A percentile compares a stretch with the other conserved stretches of the same genome.
These are phyloP conservation scores for Phytophthora europaea DNA, from an alignment of 352 stramenopile genomes.

Conservation along the genomic window DNA sequence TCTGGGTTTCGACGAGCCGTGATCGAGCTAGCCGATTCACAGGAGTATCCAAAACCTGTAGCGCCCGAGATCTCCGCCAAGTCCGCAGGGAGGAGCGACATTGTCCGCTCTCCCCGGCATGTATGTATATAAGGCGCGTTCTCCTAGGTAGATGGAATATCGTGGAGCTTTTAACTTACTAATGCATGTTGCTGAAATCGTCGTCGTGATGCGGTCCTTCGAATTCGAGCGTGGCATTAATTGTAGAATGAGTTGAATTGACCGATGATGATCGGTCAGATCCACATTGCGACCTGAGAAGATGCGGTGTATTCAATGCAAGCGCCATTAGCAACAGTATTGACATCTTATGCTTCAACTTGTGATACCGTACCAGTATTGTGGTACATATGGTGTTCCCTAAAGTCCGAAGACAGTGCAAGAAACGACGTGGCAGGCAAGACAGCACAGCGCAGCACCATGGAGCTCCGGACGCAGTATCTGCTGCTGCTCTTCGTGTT, in stretches of 20 bases:
- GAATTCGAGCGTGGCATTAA: too few species aligned
- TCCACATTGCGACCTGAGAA: too few species aligned
- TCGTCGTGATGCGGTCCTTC: background rate
- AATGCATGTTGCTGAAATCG: slow-evolving; percentile 35
- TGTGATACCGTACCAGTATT: background rate
- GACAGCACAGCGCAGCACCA: slow-evolving; percentile 7
- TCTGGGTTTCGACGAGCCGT: slow-evolving; percentile 55
- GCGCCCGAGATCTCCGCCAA: slow-evolving; percentile 28
- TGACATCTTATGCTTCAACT: background rate
- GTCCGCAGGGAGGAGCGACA: background rate
- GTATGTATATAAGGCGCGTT: slow-evolving; percentile 46
- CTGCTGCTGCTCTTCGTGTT: slow-evolving; percentile 81
- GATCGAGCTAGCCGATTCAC: slow-evolving; percentile 26
- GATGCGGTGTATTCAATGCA: too few species aligned
- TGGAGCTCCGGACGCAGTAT: slow-evolving; percentile 69
- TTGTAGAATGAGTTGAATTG: too few species aligned
- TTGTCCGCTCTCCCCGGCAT: slow-evolving; percentile 6
- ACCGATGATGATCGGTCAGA: too few species aligned
- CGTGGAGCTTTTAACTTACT: slow-evolving; percentile 40
- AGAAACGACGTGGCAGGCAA: slow-evolving; percentile 37
- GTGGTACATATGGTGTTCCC: background rate
- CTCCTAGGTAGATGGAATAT: slow-evolving; percentile 36
- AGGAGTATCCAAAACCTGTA: slow-evolving; percentile 30
- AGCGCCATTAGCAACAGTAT: background rate
- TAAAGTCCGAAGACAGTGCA: slow-evolving; percentile 27